Base-by-base conservation (phyloP, 2,329 filamentous ascomycete genomes). In the Colletotrichum limetticola region DNA sequence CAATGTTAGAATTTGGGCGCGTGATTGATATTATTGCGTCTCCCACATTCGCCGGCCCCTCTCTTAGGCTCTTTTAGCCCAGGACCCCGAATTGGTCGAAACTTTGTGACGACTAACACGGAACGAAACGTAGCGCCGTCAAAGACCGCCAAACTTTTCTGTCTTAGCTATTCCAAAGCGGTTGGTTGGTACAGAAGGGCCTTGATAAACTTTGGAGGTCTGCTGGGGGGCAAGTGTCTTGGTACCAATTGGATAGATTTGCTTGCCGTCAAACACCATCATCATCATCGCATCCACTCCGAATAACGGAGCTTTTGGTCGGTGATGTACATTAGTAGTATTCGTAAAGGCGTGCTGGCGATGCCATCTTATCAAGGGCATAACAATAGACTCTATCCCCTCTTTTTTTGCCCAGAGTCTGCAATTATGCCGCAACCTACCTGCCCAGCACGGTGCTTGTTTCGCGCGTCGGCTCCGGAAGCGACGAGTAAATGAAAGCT, bases 321-420 rank as follows among this genome's bases (percentile, higher is more conserved):
- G 42, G 42, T 49, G 19, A n/a, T n/a, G 42, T 49, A 49, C 42
- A 42, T 42, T 16, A 42, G 37, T 42, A 42, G 37, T 16, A 42
- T 28, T 46, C 61, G 63, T 60, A 49, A 67, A 67, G 46, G 63
- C 57, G 59, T 67, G 68, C 22, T 61, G 35, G 49, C 16, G 57
- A 67, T 49, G 68, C 42, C 62, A 71, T 71, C 66, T 35, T 55
- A 3, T 26, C 42, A 46, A 57, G 42, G 56, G 55, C 46, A 66
- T 67, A 56, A 49, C n/a, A 61, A n/a, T 32, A 67, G 46, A 35
- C 56, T 56, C 8, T 22, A 9, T 42, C 46, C 35, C 35, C 26
- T 22, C 32, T 11, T 35, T 37, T 30, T 28, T 52, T n/a, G 28
- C 37, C 24, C 30, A 42, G 19, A 46, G 26, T 30, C 57, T 60